These are phyloP conservation scores for Starmerella davenportii DNA, from an alignment of 805 yeast genomes.

Conservation along the genomic window DNA sequence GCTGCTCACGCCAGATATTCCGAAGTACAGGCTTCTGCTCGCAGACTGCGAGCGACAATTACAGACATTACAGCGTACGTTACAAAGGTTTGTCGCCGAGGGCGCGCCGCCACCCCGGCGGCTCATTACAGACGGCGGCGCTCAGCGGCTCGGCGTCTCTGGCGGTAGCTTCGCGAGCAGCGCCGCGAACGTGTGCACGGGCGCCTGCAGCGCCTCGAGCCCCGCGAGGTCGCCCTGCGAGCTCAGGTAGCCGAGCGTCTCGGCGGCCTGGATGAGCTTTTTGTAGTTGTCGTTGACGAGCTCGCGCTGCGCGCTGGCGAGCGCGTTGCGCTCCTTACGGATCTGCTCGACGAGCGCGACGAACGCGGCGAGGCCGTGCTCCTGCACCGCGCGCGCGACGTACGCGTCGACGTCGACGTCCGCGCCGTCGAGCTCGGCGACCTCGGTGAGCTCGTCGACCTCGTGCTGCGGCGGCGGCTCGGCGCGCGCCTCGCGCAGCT, in stretches of 20 bases:
- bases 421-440: slow-evolving; percentile 14
- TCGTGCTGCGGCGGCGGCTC: background rate
- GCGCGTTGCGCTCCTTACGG: slow-evolving; percentile 18
- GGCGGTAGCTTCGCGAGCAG: background rate
- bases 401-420: slow-evolving; percentile 12
- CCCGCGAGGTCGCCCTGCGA: slow-evolving; percentile 15
- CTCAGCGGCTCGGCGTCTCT: background rate
- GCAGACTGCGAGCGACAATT: too few relatives aligned
- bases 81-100: too few relatives aligned
- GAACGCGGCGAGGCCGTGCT: slow-evolving; percentile 15
- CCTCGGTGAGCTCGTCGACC: slow-evolving; percentile 9
- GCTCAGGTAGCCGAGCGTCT: slow-evolving; percentile 19
- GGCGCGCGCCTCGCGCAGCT: slow-evolving; percentile 15
- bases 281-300: slow-evolving; percentile 25
- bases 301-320: slow-evolving; percentile 25
- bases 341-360: slow-evolving; percentile 18
- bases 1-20: too few relatives aligned
- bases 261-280: slow-evolving; percentile 23
- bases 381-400: slow-evolving; percentile 11
- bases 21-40: too few relatives aligned
- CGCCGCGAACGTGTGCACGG: slow-evolving; percentile 7
- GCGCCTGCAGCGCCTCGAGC: slow-evolving; percentile 6
- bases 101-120: too few relatives aligned
- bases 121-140: too few relatives aligned
- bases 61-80: too few relatives aligned